These are phyloP conservation scores for Fusarium robinianum DNA, from an alignment of 2,329 filamentous ascomycete species.

Conservation along the genomic window DNA sequence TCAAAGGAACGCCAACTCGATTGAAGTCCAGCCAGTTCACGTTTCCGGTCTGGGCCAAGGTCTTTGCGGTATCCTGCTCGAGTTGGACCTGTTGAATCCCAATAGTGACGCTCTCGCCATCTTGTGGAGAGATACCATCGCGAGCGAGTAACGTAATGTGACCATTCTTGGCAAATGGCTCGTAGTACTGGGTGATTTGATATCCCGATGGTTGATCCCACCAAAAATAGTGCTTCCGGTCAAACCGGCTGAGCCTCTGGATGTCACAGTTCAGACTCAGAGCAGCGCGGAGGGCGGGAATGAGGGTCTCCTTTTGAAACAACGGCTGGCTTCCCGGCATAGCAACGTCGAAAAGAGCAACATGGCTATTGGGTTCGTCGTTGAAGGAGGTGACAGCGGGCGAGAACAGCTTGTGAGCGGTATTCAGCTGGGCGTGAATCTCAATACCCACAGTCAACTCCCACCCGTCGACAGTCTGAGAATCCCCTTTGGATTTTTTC, in stretches of 20 bases:
- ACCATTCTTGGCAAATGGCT: constrained; percentile 72
- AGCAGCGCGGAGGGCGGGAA: constrained; percentile 90
- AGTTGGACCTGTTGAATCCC: constrained; percentile 94
- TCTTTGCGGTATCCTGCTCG: constrained; percentile 98
- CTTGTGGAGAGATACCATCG: constrained; percentile 78
- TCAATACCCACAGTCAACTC: constrained; percentile 95
- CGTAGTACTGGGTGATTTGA: constrained; percentile 96
- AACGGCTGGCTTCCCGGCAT: constrained; percentile 86
- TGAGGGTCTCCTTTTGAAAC: constrained; percentile 80
- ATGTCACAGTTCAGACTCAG: constrained; percentile 81
- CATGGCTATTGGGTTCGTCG: constrained; percentile 79
- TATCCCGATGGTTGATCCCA: constrained; percentile 97
- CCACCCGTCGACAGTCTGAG: constrained; percentile 70
- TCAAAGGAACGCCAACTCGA: constrained; percentile 83
- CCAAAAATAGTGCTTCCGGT: constrained; percentile 98
- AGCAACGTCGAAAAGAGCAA: constrained; percentile 85
- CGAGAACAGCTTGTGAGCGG: constrained; percentile 87
- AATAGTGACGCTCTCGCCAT: constrained; percentile 71
- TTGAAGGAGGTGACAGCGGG: constrained; percentile 66
- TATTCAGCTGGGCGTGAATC: constrained; percentile 96
- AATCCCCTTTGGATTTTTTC: constrained; percentile 51
- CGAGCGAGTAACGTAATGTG: constrained; percentile 69
- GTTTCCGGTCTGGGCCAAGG: constrained; percentile 73
- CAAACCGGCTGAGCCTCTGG: constrained; percentile 79
- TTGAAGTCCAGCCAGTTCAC: constrained; percentile 90